Base-by-base conservation (phyloP, 31 red algal genomes). In the Bonnemaisonia californica region DNA sequence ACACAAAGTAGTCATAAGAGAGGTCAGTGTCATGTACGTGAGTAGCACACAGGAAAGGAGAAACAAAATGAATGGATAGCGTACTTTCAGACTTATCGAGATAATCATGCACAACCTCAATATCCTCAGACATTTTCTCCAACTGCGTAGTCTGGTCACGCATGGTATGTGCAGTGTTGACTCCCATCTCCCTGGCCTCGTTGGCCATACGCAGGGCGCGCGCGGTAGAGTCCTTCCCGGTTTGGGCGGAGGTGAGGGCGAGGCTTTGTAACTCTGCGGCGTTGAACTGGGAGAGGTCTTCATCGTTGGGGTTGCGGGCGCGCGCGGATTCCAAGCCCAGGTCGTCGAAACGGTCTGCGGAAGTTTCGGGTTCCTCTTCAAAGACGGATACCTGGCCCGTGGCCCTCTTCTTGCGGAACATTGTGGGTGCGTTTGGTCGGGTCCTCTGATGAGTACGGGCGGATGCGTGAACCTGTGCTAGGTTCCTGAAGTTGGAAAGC, bases 81-180 rank as follows among this genome's bases (percentile, higher is more conserved):
- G 4, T 75, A 75, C 71, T 51, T 65, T 87, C 83, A 23, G 56
- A 67, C 71, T 87, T 87, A 24, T 87, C 83, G 18, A 87, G 73
- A 33, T 77, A 87, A 40, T 87, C 83, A 48, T 87, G 70, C 23
- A 87, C 83, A n/a, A 67, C 71, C 60, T 87, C 71, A 51, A 88
- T 70, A 51, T 88, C 74, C 9, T 77, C 85, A 5, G 30, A 42
- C 61, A 80, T 80, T 33, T 66, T 41, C 75, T 88, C 85, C 24
- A 88, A 68, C 75, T 88, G 85, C 34, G 35, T 40, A 2, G 85
- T 80, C 62, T 88, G 85, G 13, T 69, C 41, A 8, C 71, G 59
- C 57, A 88, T 40, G 31, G 59, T 54, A 29, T 62, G 19, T 4
- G 85, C 85, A 24, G 85, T 88, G 1, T 34, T 57, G 4, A 38